These are phyloP conservation scores for Debaryomyces hansenii DNA, from an alignment of 805 yeast genomes.

Conservation along the genomic window DNA sequence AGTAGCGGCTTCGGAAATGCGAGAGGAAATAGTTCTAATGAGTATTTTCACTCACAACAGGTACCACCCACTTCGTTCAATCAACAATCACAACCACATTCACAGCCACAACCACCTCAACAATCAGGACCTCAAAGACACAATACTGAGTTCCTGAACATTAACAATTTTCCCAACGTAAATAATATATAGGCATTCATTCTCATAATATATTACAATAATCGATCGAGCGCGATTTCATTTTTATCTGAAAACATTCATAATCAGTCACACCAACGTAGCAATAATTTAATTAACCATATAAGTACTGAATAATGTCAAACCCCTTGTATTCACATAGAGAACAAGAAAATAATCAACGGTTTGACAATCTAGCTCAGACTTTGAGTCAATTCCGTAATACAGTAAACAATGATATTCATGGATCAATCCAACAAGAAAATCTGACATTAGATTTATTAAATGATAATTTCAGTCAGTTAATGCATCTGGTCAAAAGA, in stretches of 20 bases:
- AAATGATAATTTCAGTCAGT: conserved; percentile 37
- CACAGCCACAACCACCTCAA: background rate
- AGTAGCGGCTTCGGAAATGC: conserved; percentile 43
- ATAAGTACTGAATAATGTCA: conserved; percentile 13
- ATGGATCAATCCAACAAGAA: conserved; percentile 41
- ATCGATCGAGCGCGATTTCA: background rate
- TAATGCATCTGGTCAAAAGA: conserved; percentile 38
- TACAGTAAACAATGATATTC: conserved; percentile 43
- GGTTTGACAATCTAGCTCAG: conserved; percentile 43
- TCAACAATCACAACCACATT: conserved; percentile 1
- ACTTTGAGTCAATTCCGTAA: conserved; percentile 43
- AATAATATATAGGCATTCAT: conserved; percentile 15
- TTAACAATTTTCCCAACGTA: conserved; percentile 27
- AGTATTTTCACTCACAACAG: background rate
- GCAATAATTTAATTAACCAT: background rate
- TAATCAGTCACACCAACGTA: background rate
- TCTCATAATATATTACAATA: background rate
- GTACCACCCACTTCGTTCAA: conserved; percentile 1
- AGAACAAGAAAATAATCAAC: conserved; percentile 42
- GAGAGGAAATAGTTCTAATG: background rate
- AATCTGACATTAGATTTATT: conserved; percentile 37
- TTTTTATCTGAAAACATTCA: too few relatives aligned
- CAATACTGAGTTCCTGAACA: conserved; percentile 22
- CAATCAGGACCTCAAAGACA: conserved; percentile 1
- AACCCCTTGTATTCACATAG: conserved; percentile 38